These are phyloP conservation scores for Crithidia brevicula DNA, from an alignment of 208 protist species.

Conservation along the genomic window DNA sequence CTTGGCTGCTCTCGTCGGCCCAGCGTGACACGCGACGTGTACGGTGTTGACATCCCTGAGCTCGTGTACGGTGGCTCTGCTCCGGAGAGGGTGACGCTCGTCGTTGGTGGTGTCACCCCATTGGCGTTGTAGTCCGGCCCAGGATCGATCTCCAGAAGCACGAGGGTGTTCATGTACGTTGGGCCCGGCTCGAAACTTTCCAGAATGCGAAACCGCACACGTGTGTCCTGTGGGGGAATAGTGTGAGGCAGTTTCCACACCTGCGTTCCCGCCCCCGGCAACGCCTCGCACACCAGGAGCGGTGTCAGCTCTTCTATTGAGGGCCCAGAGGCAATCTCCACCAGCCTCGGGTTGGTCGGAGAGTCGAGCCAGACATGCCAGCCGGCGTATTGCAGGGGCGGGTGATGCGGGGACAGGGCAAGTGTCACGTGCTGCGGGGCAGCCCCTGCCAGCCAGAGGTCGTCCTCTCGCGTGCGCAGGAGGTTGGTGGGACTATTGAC, in stretches of 20 bases:
- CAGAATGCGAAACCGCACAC: conserved; percentile 71
- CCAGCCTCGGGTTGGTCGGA: conserved; percentile 79
- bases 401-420: conserved; percentile 46
- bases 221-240: conserved; percentile 63
- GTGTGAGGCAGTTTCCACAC: conserved; percentile 76
- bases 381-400: conserved; percentile 73
- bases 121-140: conserved; percentile 50
- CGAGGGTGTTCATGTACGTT: conserved; percentile 87
- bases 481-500: conserved; percentile 73
- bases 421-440: conserved; percentile 85
- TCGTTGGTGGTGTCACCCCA: not conserved
- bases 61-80: not conserved
- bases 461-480: conserved; percentile 62
- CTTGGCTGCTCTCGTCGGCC: not conserved
- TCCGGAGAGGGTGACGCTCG: not conserved
- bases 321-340: conserved; percentile 74
- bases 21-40: not conserved
- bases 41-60: not conserved
- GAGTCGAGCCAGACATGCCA: conserved; percentile 92
- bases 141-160: conserved; percentile 77
- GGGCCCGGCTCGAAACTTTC: conserved; percentile 77
- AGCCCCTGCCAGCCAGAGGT: conserved; percentile 81
- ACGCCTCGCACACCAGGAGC: conserved; percentile 73
- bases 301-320: conserved; percentile 41
- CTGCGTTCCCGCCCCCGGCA: conserved; percentile 81